These are phyloP conservation scores for Vanilla planifolia DNA, from an alignment of 106 monocot genomes.

Conservation along the genomic window DNA sequence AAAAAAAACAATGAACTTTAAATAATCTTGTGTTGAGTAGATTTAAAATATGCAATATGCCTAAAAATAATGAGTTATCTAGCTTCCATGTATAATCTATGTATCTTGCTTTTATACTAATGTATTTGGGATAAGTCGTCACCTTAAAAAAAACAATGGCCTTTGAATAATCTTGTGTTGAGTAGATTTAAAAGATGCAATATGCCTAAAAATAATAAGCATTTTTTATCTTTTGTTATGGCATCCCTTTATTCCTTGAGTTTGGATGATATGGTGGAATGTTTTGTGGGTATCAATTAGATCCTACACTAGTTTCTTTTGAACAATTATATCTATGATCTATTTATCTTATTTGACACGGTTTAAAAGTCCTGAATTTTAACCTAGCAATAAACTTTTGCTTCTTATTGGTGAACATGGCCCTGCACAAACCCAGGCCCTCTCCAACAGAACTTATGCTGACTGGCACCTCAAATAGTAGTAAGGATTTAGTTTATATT, in stretches of 20 bases:
- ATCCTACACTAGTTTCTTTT: background rate
- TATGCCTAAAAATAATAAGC: too few species aligned
- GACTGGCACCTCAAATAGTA: background rate
- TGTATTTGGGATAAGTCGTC: too few species aligned
- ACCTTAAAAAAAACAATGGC: too few species aligned
- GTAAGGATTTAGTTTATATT: background rate
- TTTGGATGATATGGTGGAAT: background rate
- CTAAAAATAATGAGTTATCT: too few species aligned
- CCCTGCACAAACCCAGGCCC: background rate
- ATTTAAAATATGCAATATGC: too few species aligned
- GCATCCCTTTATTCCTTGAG: background rate
- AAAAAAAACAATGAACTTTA: too few species aligned
- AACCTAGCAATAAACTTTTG: too few species aligned
- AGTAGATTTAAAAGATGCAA: too few species aligned
- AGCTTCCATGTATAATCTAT: too few species aligned
- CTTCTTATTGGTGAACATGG: background rate
- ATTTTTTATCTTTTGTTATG: too few species aligned
- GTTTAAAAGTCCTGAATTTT: background rate
- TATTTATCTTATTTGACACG: background rate
- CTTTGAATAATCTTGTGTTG: background rate
- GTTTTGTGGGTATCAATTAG: background rate
- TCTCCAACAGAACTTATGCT: background rate
- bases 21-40: too few species aligned
- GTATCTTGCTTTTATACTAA: too few species aligned
- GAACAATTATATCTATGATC: background rate